A percentile compares a stretch with the other conserved stretches of the same genome.
phyloP scores from a whole-genome alignment of 2,329 filamentous ascomycete genomes.

The Emydomyces testavorans region DNA sequence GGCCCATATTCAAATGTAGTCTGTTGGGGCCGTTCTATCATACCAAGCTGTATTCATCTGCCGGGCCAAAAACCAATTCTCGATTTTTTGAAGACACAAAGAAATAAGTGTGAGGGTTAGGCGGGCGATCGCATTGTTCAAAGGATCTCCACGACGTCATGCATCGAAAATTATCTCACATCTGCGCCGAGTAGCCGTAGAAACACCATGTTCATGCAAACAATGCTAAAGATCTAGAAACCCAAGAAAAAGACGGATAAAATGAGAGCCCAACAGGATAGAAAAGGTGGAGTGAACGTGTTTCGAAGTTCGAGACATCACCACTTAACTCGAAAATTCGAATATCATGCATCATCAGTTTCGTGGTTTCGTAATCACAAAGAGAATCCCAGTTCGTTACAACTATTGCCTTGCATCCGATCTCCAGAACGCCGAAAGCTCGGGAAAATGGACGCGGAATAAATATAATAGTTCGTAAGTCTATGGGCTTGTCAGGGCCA shows the following conservation, averaged over 20 bases:
- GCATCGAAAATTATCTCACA: not conserved
- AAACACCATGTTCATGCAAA: not conserved
- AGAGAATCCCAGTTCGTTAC: too few relatives aligned
- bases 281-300: not conserved
- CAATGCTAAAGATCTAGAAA: not conserved
- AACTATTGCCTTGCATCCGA: not conserved
- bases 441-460: not conserved
- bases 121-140: not conserved
- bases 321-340: not conserved
- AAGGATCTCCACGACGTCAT: not conserved
- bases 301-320: not conserved
- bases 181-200: not conserved
- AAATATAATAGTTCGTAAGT: not conserved
- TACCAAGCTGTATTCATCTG: not conserved
- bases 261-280: not conserved
- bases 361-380: slow-evolving; percentile 5
- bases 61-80: not conserved
- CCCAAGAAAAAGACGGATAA: not conserved
- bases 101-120: not conserved
- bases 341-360: slow-evolving; percentile 1
- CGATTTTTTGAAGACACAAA: too few relatives aligned
- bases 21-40: not conserved
- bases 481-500: too few relatives aligned
- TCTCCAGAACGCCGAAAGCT: not conserved
- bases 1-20: not conserved